These are phyloP conservation scores for Lippia alba DNA, from an alignment of 305 asterid genomes.

Conservation along the genomic window DNA sequence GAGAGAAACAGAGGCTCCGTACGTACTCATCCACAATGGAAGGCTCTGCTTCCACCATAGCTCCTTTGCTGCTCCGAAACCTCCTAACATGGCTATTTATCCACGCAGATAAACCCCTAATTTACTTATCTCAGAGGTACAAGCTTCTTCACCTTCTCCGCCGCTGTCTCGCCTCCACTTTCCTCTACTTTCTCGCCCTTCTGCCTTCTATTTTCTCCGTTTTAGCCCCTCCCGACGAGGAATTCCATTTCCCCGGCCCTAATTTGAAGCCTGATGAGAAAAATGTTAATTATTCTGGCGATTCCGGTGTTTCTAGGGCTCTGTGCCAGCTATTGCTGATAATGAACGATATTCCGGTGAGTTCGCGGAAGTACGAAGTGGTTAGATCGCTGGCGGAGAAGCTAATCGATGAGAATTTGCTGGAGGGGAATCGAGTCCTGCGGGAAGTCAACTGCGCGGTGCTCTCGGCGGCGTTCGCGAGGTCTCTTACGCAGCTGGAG, in stretches of 20 bases:
- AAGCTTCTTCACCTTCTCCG: conserved; percentile 51
- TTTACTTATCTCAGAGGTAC: conserved; percentile 40
- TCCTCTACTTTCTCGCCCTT: conserved; percentile 62
- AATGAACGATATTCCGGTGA: conserved; percentile 78
- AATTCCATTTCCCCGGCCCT: conserved; percentile 28
- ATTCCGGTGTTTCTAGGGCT: conserved; percentile 74
- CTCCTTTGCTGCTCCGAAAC: conserved; percentile 61
- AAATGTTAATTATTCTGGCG: conserved; percentile 23
- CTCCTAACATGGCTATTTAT: conserved; percentile 48
- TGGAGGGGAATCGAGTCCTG: conserved; percentile 44
- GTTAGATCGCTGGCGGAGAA: conserved; percentile 78
- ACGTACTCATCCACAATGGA: conserved; percentile 35
- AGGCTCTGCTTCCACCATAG: conserved; percentile 48
- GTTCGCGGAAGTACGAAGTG: conserved; percentile 82
- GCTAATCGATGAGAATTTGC: conserved; percentile 71
- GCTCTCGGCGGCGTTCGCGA: conserved; percentile 62
- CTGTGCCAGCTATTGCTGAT: conserved; percentile 69
- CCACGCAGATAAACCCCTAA: conserved; percentile 56
- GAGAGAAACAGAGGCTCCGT: neutral
- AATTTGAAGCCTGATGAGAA: conserved; percentile 21
- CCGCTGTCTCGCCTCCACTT: conserved; percentile 41
- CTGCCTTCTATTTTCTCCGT: conserved; percentile 53
- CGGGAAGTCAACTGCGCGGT: conserved; percentile 62
- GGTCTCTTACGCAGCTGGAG: conserved; percentile 71
- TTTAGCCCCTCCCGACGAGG: conserved; percentile 31